Percentiles rank a stretch among this genome's conserved stretches.
Evolutionary conservation across 495 filamentous ascomycete genomes (phyloP).

Genomic region (Jackrogersella minutella): DNA sequence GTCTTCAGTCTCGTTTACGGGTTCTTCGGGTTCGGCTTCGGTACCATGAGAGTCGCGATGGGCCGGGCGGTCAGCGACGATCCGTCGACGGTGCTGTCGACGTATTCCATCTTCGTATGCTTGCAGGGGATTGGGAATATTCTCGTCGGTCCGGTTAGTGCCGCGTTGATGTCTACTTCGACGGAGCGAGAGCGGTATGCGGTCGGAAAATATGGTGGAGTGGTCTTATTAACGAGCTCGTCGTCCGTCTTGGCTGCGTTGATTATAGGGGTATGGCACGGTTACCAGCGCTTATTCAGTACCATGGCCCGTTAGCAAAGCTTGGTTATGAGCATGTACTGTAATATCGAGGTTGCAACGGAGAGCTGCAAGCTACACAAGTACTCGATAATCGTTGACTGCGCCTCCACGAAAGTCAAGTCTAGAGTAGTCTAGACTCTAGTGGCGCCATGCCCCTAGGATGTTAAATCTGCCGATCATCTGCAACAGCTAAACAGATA

Average conservation of each 20-base stretch:
- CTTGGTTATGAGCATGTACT: background rate
- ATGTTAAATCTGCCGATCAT: background rate
- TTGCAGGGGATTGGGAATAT: constrained; percentile 1
- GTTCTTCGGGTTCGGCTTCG: constrained; percentile 8
- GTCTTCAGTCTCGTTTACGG: constrained; percentile 4
- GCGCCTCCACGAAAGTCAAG: background rate
- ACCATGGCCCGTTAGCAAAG: background rate
- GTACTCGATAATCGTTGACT: background rate
- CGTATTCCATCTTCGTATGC: constrained; percentile 5
- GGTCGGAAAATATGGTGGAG: constrained; percentile 2
- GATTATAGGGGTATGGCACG: constrained; percentile 4
- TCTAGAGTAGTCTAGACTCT: constrained; percentile 1
- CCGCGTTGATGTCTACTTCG: constrained; percentile 2
- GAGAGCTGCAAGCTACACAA: background rate
- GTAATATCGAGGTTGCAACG: background rate
- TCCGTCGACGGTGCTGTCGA: background rate
- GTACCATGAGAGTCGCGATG: constrained; percentile 5
- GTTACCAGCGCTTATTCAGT: background rate
- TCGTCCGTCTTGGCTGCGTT: constrained; percentile 1
- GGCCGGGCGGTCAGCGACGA: constrained; percentile 7
- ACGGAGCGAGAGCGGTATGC: background rate
- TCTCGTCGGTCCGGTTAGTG: constrained; percentile 4
- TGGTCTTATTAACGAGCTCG: constrained; percentile 5
- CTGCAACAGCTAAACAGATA: background rate
- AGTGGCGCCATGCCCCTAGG: background rate